Base-by-base conservation (phyloP, 371 early-diverging fungal species). In the Mortierella sp. region DNA sequence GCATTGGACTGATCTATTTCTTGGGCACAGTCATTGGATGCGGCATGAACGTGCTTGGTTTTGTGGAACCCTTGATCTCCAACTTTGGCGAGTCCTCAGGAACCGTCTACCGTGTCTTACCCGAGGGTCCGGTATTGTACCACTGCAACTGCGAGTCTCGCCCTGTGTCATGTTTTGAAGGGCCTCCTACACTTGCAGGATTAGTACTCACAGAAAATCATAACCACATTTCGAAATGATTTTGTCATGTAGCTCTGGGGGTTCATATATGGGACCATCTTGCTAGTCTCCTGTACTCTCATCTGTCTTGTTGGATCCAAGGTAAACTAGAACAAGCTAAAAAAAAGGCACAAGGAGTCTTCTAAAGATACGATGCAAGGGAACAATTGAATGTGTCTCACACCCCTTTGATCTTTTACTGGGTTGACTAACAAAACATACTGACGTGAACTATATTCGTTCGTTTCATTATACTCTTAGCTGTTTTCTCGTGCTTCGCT, bases 1-100 rank as follows among this genome's bases (percentile, higher is more conserved):
- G 93, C 71, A 93, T 95, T 24, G 95, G 95, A 2, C 83, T 93
- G 29, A 88, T 95, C 70, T 94, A 93, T 73, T 95, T 91, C 74
- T 65, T 91, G n/a, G 94, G 94, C 49, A 91, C 89, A 5, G 82
- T 93, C 43, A 79, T 95, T 35, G 89, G 90, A 8, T 91, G 90
- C 4, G 93, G 89, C 18, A 89, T 95, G 88, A 92, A 91, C 68
- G 91, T 90, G 1, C 88, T 93, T 18, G 94, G 92, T 21, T 92
- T 92, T 79, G 91, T 91, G 21, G 94, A 94, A 74, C 93, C 93
- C 5, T 72, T 93, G 68, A 65, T 93, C 46, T 87, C 87, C 78
- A 92, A 90, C 80, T 91, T 93, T 86, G 92, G 91, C 38, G 80
- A 80, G 70, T 55, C 65, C 11, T 83, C 79, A 55, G 94, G 93